Evolutionary conservation across 768 basidiomycete genomes (phyloP), one percentile per base, ranked within the genome.

Genomic region (Coprinellus micaceus): DNA sequence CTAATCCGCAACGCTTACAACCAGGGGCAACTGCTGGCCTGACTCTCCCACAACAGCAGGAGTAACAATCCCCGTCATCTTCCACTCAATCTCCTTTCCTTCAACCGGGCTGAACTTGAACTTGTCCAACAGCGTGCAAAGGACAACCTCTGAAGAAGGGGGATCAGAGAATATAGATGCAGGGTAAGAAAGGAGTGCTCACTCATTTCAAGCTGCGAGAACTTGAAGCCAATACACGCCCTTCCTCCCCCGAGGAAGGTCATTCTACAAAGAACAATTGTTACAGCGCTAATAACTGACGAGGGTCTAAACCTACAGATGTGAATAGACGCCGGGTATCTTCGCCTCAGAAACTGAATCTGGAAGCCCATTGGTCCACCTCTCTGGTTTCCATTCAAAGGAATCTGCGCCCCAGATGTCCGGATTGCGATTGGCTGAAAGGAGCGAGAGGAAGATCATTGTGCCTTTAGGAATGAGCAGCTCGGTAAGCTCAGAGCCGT

Each of bases 121-220:
- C n/a, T 17, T 15, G n/a, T 43, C 40, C 6, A 43, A 7, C 7
- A 43, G 13, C 5, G 19, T 17, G 19, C 19, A 43, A 7, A 43
- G 40, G 19, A 43, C 19, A 7, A 19, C 40, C 40, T 43, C 40
- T 43, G 19, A 21, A 7, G 13, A 9, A 15, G 6, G 6, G 7
- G 5, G 7, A 19, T 43, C 15, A 43, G 40, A 17, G n/a, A 15
- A 21, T 17, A 5, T 21, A 6, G 13, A 17, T 17, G n/a, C 13
- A 5, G 10, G 6, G 40, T 19, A 19, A 15, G 40, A 4, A 21
- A 6, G 10, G 19, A 43, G 6, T 7, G 68, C 76, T 21, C 60
- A 81, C 80, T 81, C 69, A 80, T 79, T 61, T 82, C 80, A 9
- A 82, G 66, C 58, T 81, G 74, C 1, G 79, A 74, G 66, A 83